phyloP scores from a whole-genome alignment of 1,284 basidiomycete genomes.

The Sporisorium sorghi region DNA sequence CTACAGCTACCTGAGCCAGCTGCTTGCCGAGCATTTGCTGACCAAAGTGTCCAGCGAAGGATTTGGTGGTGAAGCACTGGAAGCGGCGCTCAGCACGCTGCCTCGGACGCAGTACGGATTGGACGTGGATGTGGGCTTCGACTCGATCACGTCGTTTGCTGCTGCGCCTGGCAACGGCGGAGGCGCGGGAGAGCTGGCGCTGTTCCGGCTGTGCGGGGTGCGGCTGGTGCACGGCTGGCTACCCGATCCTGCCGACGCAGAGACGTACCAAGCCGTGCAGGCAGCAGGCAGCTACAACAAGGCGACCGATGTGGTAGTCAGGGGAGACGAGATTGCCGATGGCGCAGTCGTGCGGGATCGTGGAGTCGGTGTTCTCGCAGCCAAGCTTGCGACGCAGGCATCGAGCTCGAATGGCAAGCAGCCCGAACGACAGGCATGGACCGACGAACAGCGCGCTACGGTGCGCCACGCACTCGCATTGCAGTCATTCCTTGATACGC shows the following conservation, averaged over 20 bases:
- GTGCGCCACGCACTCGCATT: slow-evolving; percentile 43
- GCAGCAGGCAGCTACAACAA: slow-evolving; percentile 71
- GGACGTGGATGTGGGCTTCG: slow-evolving; percentile 58
- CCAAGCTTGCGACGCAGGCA: slow-evolving; percentile 74
- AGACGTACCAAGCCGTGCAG: slow-evolving; percentile 74
- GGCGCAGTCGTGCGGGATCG: slow-evolving; percentile 70
- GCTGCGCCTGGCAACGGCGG: slow-evolving; percentile 69
- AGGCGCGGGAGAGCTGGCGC: slow-evolving; percentile 77
- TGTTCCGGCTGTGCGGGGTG: slow-evolving; percentile 85
- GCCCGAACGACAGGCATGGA: slow-evolving; percentile 25
- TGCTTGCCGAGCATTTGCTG: slow-evolving; percentile 85
- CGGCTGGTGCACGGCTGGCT: slow-evolving; percentile 90
- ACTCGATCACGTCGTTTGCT: slow-evolving; percentile 50
- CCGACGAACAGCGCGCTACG: slow-evolving; percentile 24
- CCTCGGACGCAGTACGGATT: slow-evolving; percentile 81
- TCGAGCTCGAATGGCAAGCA: slow-evolving; percentile 71
- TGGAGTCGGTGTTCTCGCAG: slow-evolving; percentile 60
- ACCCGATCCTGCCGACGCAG: slow-evolving; percentile 79
- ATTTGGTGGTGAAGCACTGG: slow-evolving; percentile 73
- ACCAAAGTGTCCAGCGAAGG: slow-evolving; percentile 62
- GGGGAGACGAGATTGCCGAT: slow-evolving; percentile 78
- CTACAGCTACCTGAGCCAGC: slow-evolving; percentile 83
- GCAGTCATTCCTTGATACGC: slow-evolving; percentile 75
- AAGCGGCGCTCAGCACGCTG: slow-evolving; percentile 82
- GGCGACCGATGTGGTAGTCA: slow-evolving; percentile 79